Percentiles rank a stretch among this genome's conserved stretches.
phyloP scores from a whole-genome alignment of 108 stramenopile species.

The Cyclotella sp. region DNA sequence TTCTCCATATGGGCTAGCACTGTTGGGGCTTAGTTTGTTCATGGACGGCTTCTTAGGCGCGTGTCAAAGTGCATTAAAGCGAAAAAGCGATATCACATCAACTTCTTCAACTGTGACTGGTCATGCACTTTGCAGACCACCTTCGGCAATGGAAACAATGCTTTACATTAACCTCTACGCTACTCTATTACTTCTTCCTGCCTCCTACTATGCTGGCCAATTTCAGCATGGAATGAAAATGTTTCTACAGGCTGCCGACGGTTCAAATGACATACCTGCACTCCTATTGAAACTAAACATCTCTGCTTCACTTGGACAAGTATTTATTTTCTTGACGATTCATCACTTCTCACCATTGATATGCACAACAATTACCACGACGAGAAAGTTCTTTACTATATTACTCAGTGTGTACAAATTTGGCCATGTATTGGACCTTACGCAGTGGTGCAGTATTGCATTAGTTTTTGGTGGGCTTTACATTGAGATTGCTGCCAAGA shows the following conservation, averaged over 20 bases:
- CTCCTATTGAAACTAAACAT: conserved; percentile 60
- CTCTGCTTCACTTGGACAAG: conserved; percentile 87
- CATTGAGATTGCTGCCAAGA: conserved; percentile 67
- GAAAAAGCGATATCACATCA: neutral
- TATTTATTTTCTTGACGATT: conserved; percentile 96
- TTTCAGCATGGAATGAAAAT: conserved; percentile 65
- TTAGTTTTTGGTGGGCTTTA: conserved; percentile 88
- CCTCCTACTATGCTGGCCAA: conserved; percentile 67
- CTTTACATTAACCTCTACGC: conserved; percentile 80
- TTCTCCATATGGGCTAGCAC: conserved; percentile 71
- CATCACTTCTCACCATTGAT: conserved; percentile 84
- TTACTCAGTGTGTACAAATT: conserved; percentile 87
- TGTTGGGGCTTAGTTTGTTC: conserved; percentile 64
- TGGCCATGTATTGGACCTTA: conserved; percentile 82
- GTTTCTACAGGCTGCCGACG: conserved; percentile 38
- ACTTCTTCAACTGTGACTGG: neutral
- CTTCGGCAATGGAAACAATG: conserved; percentile 87
- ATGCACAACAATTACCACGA: conserved; percentile 96
- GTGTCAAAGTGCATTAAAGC: conserved; percentile 77
- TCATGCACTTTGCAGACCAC: conserved; percentile 44
- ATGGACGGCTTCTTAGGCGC: conserved; percentile 85
- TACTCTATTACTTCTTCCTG: conserved; percentile 66
- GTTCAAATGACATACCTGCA: conserved; percentile 27
- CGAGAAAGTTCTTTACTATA: conserved; percentile 96
- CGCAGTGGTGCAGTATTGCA: conserved; percentile 82